Evolutionary conservation across 2,329 filamentous ascomycete genomes (phyloP).

Genomic region (Curvularia lunata): DNA sequence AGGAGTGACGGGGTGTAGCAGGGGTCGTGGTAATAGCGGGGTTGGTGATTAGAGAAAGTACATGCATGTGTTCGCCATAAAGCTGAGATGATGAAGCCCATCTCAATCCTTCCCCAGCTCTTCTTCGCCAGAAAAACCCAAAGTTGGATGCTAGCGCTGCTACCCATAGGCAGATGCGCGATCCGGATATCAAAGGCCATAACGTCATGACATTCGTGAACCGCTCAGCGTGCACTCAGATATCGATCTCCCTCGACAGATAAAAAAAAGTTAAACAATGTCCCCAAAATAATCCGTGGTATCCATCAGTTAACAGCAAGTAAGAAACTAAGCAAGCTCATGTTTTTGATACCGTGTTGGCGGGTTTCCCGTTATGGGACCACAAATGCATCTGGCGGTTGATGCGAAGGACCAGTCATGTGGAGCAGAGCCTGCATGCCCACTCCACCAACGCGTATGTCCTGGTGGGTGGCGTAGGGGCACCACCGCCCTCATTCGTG

Average conservation of each 20-base stretch:
- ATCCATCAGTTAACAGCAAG: conserved; percentile 41
- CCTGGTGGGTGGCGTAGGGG: background rate
- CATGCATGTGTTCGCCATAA: conserved; percentile 13
- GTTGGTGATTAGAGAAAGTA: conserved; percentile 25
- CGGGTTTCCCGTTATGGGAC: conserved; percentile 5
- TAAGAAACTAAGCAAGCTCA: conserved; percentile 41
- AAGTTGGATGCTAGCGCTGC: conserved; percentile 37
- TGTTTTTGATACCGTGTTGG: conserved; percentile 39
- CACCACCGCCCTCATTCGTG: conserved; percentile 3
- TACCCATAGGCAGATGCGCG: conserved; percentile 41
- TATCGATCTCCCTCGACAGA: conserved; percentile 34
- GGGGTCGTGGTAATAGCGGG: conserved; percentile 2
- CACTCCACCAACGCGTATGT: conserved; percentile 2
- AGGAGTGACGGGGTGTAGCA: conserved; percentile 17
- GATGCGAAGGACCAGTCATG: conserved; percentile 6
- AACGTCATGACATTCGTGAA: conserved; percentile 53
- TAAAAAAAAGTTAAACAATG: conserved; percentile 39
- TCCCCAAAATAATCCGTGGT: conserved; percentile 37
- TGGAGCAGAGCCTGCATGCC: conserved; percentile 7
- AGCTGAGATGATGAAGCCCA: conserved; percentile 20
- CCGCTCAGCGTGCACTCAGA: conserved; percentile 48
- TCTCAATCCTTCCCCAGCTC: conserved; percentile 22
- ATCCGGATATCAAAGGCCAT: conserved; percentile 50
- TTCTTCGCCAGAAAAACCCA: conserved; percentile 26
- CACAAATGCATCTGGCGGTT: conserved; percentile 9